These are phyloP conservation scores for Eucalyptus cloeziana DNA, from an alignment of 345 rosid species.

Conservation along the genomic window DNA sequence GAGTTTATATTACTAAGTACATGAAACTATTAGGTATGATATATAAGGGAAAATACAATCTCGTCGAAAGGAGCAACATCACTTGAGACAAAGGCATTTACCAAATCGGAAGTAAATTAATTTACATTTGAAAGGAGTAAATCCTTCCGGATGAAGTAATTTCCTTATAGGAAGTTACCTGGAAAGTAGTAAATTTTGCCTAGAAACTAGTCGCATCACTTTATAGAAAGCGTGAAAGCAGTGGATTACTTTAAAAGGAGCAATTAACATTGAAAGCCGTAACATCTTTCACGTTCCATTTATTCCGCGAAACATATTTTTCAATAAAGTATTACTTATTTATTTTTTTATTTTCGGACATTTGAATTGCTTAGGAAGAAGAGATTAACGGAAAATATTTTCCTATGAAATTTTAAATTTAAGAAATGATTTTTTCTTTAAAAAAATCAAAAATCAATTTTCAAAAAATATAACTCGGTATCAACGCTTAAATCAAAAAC, in stretches of 20 bases:
- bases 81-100: background rate
- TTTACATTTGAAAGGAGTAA: background rate
- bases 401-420: too few relatives aligned
- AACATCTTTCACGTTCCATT: background rate
- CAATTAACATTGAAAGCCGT: background rate
- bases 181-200: background rate
- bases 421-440: background rate
- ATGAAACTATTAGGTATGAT: background rate
- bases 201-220: background rate
- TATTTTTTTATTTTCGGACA: too few relatives aligned
- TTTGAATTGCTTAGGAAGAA: too few relatives aligned
- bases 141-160: background rate
- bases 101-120: background rate
- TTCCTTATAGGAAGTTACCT: background rate
- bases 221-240: background rate
- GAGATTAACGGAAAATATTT: background rate
- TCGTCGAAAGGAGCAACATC: background rate
- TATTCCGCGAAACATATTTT: background rate
- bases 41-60: background rate
- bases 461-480: background rate
- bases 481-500: background rate
- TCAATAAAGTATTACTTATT: too few relatives aligned
- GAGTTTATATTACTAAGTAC: background rate
- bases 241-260: background rate
- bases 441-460: too few relatives aligned